Evolutionary conservation across 2,329 filamentous ascomycete species (phyloP).

Genomic region (Cephalotrichum gorgonifer): DNA sequence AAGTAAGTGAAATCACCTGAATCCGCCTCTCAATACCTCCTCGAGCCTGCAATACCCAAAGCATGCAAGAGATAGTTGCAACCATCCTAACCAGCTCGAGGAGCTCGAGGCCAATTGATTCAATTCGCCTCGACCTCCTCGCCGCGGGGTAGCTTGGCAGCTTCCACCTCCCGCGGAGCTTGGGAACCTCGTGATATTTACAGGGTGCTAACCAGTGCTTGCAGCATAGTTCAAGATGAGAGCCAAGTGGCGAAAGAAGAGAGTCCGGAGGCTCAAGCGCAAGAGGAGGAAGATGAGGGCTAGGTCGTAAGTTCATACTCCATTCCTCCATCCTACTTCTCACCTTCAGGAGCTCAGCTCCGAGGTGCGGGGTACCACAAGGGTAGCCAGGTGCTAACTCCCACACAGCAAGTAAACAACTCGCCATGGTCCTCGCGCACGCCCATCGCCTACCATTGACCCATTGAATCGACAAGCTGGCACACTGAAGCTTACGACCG

Average conservation of each 20-base stretch:
- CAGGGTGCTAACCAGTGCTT: conserved; percentile 12
- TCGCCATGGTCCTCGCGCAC: conserved; percentile 1
- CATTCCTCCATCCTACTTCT: too few species aligned
- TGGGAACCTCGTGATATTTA: not conserved
- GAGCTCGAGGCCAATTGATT: not conserved
- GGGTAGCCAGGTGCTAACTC: not conserved
- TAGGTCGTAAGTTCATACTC: conserved; percentile 64
- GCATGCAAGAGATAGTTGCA: not conserved
- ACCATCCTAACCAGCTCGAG: not conserved
- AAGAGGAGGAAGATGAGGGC: conserved; percentile 99
- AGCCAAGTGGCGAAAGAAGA: conserved; percentile 99
- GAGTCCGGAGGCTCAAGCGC: conserved; percentile 95
- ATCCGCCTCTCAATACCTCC: too few species aligned
- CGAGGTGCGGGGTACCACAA: not conserved
- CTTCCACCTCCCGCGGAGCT: not conserved
- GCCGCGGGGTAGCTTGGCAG: not conserved
- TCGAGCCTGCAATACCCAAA: not conserved
- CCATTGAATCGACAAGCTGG: not conserved
- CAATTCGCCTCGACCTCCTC: not conserved
- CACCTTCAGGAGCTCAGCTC: not conserved
- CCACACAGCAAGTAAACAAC: conserved; percentile 5
- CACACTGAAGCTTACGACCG: conserved; percentile 3
- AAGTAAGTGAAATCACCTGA: not conserved
- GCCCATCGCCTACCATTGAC: not conserved
- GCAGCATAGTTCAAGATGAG: conserved; percentile 52